Base-by-base conservation (phyloP, 73 alveolate genomes). In the Tetrahymena elliotti region DNA sequence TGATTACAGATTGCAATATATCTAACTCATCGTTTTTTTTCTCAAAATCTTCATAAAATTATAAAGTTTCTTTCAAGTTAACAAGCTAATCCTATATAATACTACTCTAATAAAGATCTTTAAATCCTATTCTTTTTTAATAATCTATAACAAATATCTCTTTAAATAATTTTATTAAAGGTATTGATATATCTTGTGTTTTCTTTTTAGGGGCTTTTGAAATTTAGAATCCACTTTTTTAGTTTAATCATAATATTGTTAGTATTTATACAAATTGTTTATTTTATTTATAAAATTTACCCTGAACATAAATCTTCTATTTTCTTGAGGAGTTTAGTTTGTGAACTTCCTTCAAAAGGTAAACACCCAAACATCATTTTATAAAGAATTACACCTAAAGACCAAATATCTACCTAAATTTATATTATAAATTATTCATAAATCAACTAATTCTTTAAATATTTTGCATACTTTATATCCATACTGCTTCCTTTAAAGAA, bases 341-440 rank as follows among this genome's bases (percentile, higher is more conserved):
- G 83, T 12, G 95, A 41, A n/a, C 95, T 93, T 0, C 97, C 96
- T 38, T 93, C 93, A 52, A 96, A 96, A 7, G 98, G 98, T 22
- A 93, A 95, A 6, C 83, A 36, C 3, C 98, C 98, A 22, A 84
- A 35, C 12, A 96, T 15, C 93, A 96, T 38, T 41, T 88, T 84
- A 84, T 40, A 94, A 20, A 96, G 54, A 38, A 96, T 96, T 15
- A 96, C 94, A 53, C 98, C 98, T 34, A 96, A 37, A 68, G 96
- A 84, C 98, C 98, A 96, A n/a, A 96, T 95, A 83, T 96, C 98
- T 6, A 96, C 96, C 88, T 68, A 68, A 68, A 5, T 27, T 6
- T n/a, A 68, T 4, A 68, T 18, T 22, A 68, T 68, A 31, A 18
- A n/a, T 68, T 31, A 52, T 27, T 27, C 88, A 18, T 1, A 40